Evolutionary conservation across 2,329 filamentous ascomycete genomes (phyloP).

Genomic region (Aspergillus tanneri): DNA sequence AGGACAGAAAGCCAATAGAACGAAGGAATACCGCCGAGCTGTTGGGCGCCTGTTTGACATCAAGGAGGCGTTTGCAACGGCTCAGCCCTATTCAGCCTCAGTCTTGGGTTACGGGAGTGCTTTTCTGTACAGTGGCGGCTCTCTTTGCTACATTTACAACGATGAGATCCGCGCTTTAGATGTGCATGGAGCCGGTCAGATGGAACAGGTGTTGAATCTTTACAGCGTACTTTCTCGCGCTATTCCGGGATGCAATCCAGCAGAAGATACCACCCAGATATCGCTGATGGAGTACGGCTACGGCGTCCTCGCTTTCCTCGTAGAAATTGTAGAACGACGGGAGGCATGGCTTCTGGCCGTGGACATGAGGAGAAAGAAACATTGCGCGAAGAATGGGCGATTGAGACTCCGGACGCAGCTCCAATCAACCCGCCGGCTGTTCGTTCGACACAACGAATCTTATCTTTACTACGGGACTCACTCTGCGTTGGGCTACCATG

Average conservation of each 20-base stretch:
- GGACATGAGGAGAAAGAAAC: conserved; percentile 35
- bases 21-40: conserved; percentile 51
- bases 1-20: conserved; percentile 38
- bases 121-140: conserved; percentile 63
- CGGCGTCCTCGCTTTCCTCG: conserved; percentile 59
- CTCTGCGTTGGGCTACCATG: conserved; percentile 54
- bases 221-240: conserved; percentile 41
- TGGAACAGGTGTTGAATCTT: conserved; percentile 60
- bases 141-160: conserved; percentile 62
- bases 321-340: conserved; percentile 44
- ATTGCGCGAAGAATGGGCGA: conserved; percentile 25
- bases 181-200: conserved; percentile 49
- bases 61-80: conserved; percentile 59
- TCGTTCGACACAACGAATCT: conserved; percentile 63
- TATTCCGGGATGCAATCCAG: conserved; percentile 34
- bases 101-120: conserved; percentile 60
- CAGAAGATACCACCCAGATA: conserved; percentile 47
- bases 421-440: conserved; percentile 56
- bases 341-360: conserved; percentile 57
- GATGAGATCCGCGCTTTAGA: conserved; percentile 59
- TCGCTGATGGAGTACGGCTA: conserved; percentile 58
- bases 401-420: conserved; percentile 47
- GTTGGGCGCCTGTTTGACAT: conserved; percentile 63
- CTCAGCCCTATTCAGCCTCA: conserved; percentile 61
- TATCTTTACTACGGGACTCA: conserved; percentile 68